Evolutionary conservation across 2,329 filamentous ascomycete species (phyloP), one percentile per base, ranked within the genome.

Genomic region (Colletotrichum orbiculare): DNA sequence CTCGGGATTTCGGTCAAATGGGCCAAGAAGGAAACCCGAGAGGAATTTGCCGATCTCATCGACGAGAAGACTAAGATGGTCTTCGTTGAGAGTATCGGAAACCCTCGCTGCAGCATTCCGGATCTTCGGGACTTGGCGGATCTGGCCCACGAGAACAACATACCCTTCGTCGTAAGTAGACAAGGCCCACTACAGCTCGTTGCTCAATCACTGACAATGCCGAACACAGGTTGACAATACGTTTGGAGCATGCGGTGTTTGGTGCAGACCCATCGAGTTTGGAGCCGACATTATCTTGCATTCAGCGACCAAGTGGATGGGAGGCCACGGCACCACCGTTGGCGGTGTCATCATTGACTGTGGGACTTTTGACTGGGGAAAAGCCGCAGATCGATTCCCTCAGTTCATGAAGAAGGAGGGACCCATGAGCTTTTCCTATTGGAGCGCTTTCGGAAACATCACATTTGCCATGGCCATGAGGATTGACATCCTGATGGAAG

Each of bases 21-120:
- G 91, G 93, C 6, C 88, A 94, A 13, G 80, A 97, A 52, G 93
- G 94, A 67, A 93, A 97, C 74, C 83, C 83, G 45, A 95, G 93
- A 74, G 96, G 94, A 81, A 97, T 97, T 72, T 85, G 97, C 73
- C 83, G 89, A 58, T 92, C 92, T 46, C 57, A 97, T 97, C 74
- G 94, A 97, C 75, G 93, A 96, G 70, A 92, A 90, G 78, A 97
- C 94, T 68, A 97, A 97, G 84, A 92, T 92, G 15, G 85, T 97
- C 42, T 97, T 94, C 75, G 81, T 97, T 47, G 94, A 97, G 84
- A 93, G 89, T 71, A 97, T 97, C 72, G 94, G 94, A 38, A 97
- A 97, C 81, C 94, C 94, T 38, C 88, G 89, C 70, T 97, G 97
- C 82, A 97, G 97, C 70, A 84, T 92, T 8, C 89, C 89, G 0